Base-by-base conservation (phyloP, 2,329 filamentous ascomycete species). In the Metarhizium robertsii region DNA sequence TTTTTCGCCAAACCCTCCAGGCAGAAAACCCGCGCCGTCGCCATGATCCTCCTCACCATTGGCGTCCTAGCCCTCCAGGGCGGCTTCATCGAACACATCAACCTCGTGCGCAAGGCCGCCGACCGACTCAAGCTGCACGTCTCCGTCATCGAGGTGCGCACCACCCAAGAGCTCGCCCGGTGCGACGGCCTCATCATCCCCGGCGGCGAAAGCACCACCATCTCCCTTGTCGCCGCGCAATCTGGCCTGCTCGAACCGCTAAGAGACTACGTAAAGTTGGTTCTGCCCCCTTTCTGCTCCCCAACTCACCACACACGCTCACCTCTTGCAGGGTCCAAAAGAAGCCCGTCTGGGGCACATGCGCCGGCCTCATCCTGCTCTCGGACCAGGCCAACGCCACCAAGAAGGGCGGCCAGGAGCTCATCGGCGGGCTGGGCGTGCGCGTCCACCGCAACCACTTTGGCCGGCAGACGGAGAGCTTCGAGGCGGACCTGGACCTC, bases 361-460 rank as follows among this genome's bases (percentile, higher is more conserved):
- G 94, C 69, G 94, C 94, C 13, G 94, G 94, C 10, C 80, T 97
- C 56, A 96, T 99, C 62, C 76, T 97, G 51, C 84, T 99, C 52
- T 87, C 91, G 2, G 88, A 96, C 65, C 85, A 87, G 57, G 92
- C 91, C 52, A 95, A 92, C 69, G 83, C 86, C 59, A 91, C 89
- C 42, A 97, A 96, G 69, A 85, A 88, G 65, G 91, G 90, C 47
- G 92, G 92, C 0, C 94, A 97, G 70, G 90, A 96, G 57, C 79
- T 97, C 54, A 90, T 99, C 59, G 94, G 94, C 14, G 94, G 94
- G 2, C 79, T 99, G 42, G 86, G 91, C 65, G 92, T 99, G 40
- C 80, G 90, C 49, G 92, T 97, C 36, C 91, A 95, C 66, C 81
- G 94, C 50, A 99, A 97, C 67, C 90, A 96, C 70, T 99, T 96